phyloP scores from a whole-genome alignment of 2,329 filamentous ascomycete species.

The Stagonosporopsis cucurbitacearum region DNA sequence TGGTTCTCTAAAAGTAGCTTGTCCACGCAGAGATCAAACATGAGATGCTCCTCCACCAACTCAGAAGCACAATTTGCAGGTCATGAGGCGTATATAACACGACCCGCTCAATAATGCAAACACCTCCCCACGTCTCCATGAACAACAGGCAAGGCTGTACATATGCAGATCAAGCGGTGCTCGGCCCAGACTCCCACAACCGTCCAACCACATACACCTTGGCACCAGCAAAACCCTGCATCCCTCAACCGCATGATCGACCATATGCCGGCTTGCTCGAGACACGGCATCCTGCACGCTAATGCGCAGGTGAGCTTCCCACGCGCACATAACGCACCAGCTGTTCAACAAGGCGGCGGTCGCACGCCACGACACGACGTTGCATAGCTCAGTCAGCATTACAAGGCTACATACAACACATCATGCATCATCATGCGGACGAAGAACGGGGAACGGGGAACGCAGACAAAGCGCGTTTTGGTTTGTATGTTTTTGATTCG shows the following conservation, averaged over 20 bases:
- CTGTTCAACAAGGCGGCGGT: background rate
- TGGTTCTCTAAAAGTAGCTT: background rate
- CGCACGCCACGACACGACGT: background rate
- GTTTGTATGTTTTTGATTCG: background rate
- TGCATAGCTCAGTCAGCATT: background rate
- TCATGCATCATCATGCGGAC: background rate
- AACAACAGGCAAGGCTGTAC: no score
- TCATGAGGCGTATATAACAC: no score
- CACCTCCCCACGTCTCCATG: no score
- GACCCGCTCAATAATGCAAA: no score
- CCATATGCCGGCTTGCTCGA: background rate
- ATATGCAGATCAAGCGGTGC: background rate
- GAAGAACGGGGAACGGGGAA: background rate
- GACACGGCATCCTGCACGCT: background rate
- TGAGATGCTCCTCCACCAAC: background rate
- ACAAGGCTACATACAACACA: background rate
- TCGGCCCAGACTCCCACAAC: background rate
- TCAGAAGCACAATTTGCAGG: background rate
- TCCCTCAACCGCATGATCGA: background rate
- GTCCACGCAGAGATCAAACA: background rate
- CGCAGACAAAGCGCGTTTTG: background rate
- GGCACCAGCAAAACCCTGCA: background rate
- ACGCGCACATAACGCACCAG: background rate
- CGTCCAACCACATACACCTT: background rate
- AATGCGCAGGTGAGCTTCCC: background rate